Percentiles rank a stretch among this genome's conserved stretches.
phyloP scores from a whole-genome alignment of 139 green algal genomes.

The Prasinococcaceae sp. region DNA sequence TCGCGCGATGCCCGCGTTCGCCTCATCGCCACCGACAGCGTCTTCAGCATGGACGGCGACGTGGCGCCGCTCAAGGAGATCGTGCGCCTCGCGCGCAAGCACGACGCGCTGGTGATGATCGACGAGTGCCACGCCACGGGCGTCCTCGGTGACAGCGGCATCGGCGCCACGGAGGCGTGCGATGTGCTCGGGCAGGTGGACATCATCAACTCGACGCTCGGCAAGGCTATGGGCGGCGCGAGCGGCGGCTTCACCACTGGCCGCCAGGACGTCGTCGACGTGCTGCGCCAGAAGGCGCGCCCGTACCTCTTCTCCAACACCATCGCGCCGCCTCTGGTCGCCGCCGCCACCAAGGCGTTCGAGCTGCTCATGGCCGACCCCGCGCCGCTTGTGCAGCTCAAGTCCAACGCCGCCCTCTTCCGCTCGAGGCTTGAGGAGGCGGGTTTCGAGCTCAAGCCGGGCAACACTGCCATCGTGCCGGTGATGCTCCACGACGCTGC shows the following conservation, averaged over 20 bases:
- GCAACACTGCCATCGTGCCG: conserved; percentile 45
- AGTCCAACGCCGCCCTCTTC: conserved; percentile 40
- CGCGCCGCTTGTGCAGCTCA: not conserved
- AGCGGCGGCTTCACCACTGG: conserved; percentile 48
- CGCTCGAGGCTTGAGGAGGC: conserved; percentile 25
- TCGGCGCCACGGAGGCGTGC: conserved; percentile 41
- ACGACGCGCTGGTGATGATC: conserved; percentile 34
- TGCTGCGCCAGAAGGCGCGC: conserved; percentile 42
- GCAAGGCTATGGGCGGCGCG: conserved; percentile 52
- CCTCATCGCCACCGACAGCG: conserved; percentile 47
- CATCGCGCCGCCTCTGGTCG: conserved; percentile 35
- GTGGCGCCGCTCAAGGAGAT: conserved; percentile 34
- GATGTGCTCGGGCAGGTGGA: conserved; percentile 39
- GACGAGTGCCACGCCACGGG: conserved; percentile 53
- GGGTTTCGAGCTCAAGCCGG: conserved; percentile 35
- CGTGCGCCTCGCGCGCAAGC: conserved; percentile 27
- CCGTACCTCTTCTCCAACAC: conserved; percentile 60
- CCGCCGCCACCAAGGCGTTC: conserved; percentile 32
- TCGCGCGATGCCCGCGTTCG: conserved; percentile 22
- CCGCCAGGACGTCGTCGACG: conserved; percentile 27
- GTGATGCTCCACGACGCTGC: conserved; percentile 52
- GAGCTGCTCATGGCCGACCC: conserved; percentile 24
- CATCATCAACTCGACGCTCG: conserved; percentile 56
- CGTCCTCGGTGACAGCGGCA: conserved; percentile 37
- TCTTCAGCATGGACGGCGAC: conserved; percentile 55